These are phyloP conservation scores for Trichoderma citrinoviride DNA, from an alignment of 2,329 filamentous ascomycete species.

Conservation along the genomic window DNA sequence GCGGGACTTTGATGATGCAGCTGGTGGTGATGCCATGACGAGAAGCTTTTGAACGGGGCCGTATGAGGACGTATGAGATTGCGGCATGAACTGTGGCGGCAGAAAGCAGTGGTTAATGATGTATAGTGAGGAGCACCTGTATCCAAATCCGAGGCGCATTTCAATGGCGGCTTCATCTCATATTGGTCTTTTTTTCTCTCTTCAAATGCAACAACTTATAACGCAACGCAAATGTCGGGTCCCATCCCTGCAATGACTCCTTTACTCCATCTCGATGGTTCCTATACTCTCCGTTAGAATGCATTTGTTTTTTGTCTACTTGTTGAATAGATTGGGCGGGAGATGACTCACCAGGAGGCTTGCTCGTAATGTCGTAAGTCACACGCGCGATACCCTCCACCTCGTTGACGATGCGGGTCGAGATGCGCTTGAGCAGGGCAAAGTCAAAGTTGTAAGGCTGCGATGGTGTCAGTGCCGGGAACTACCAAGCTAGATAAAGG, in stretches of 20 bases:
- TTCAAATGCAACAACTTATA: not conserved
- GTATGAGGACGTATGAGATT: not conserved
- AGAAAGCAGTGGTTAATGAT: too few relatives aligned
- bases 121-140: not conserved
- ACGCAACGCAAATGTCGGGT: not conserved
- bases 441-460: conserved; percentile 65
- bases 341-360: conserved; percentile 48
- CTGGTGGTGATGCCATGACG: not conserved
- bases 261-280: conserved; percentile 61
- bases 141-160: not conserved
- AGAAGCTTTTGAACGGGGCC: not conserved
- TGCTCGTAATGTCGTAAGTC: conserved; percentile 61
- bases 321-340: not conserved
- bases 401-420: conserved; percentile 63
- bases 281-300: conserved; percentile 34
- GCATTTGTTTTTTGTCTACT: not conserved
- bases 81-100: not conserved
- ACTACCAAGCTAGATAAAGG: not conserved
- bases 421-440: conserved; percentile 60
- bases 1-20: too few relatives aligned
- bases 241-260: not conserved
- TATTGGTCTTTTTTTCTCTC: not conserved
- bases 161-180: not conserved
- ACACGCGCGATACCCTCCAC: conserved; percentile 72
- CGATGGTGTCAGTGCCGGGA: not conserved